Conservation (phyloP, 2,329 filamentous ascomycete genomes). For the Zalaria obscura region DNA sequence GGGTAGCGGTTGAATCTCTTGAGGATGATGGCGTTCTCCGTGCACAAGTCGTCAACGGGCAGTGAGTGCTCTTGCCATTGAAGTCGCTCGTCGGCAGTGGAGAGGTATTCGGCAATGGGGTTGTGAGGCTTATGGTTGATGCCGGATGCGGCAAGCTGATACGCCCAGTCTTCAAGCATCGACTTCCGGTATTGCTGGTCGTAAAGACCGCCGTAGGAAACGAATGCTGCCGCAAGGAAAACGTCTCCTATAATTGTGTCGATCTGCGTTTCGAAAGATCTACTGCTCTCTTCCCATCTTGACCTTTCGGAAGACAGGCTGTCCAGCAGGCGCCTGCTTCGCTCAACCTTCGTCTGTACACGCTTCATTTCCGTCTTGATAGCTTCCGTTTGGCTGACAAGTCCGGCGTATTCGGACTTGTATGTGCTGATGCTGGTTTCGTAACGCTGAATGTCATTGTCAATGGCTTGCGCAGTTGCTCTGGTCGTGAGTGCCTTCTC, state of each 20-base stretch:
- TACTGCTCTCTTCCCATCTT: constrained; percentile 94
- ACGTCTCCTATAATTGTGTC: constrained; percentile 93
- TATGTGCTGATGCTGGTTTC: constrained; percentile 88
- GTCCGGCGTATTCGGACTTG: constrained; percentile 87
- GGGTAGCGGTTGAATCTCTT: constrained; percentile 98
- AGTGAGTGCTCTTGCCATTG: constrained; percentile 89
- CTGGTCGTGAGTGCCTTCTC: constrained; percentile 83
- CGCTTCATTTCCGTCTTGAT: constrained; percentile 96
- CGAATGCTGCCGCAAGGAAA: constrained; percentile 87
- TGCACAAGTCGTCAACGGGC: constrained; percentile 93
- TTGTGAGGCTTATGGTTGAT: constrained; percentile 89
- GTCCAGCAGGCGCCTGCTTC: constrained; percentile 85
- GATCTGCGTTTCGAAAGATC: constrained; percentile 95
- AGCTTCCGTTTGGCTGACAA: constrained; percentile 92
- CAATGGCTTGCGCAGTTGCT: constrained; percentile 80
- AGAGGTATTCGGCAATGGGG: constrained; percentile 89
- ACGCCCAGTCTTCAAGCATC: constrained; percentile 95
- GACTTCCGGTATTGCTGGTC: constrained; percentile 96
- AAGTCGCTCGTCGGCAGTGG: constrained; percentile 86
- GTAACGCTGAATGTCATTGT: constrained; percentile 69
- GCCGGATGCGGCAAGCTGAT: constrained; percentile 85
- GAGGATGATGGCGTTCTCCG: constrained; percentile 93
- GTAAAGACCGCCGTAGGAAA: constrained; percentile 92
- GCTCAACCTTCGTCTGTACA: constrained; percentile 95
- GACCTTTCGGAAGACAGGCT: constrained; percentile 86